Base-by-base conservation (phyloP, 345 rosid genomes). In the Noccaea caerulescens region DNA sequence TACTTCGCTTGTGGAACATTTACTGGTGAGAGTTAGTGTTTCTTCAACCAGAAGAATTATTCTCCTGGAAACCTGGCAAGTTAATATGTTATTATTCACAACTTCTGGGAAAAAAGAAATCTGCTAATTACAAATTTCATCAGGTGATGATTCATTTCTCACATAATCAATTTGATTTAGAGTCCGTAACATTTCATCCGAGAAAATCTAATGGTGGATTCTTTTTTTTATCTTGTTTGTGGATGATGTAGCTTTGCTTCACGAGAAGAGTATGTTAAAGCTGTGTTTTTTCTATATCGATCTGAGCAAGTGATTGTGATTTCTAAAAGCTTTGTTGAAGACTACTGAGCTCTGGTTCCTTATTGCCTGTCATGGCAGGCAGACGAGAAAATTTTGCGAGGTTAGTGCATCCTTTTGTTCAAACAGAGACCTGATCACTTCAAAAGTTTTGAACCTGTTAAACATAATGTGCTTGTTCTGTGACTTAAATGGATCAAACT, bases 281-380 rank as follows among this genome's bases (percentile, higher is more conserved):
- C 55, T 52, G 46, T 51, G 23, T 13, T 52, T 13, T 39, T 36
- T 71, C 62, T 41, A 61, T 13, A 61, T 51, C 62, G n/a, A 20
- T 32, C 18, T 8, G 54, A 71, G 54, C 30, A 51, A 51, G 36
- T 32, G 53, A 60, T 41, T 14, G 38, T 34, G 61, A 27, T 27
- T 27, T 27, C 3, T 1, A 27, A 27, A 27, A 44, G 32, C 43
- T 39, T 71, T 20, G 11, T 47, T 70, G 14, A 71, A 16, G 45
- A 10, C 11, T 52, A 37, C 53, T 32, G 20, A 34, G 18, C 43
- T 42, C 45, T 52, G 16, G 6, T 71, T 62, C 44, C 42, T 66
- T 53, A 27, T 50, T 7, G 63, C 39, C 63, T n/a, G 62, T 10
- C 41, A 72, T 72, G 76, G 69, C 76, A 53, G 56, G 76, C 63